Conservation (phyloP, 176 grass and related monocot genomes). For the Phoenix roebelenii region DNA sequence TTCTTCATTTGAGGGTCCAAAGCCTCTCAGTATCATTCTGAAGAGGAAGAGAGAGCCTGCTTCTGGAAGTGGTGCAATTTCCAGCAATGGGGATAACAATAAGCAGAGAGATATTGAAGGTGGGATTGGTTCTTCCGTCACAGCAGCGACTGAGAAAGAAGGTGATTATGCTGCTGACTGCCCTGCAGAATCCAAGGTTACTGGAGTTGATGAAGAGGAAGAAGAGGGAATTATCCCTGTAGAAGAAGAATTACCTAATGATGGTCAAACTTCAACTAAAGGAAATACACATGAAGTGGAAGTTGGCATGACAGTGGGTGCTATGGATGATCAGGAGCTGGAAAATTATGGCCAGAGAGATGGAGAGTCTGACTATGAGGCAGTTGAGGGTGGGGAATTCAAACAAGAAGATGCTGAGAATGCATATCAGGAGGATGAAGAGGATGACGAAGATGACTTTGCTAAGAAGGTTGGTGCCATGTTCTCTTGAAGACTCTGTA, state of each 20-base stretch:
- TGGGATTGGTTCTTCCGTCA: no score
- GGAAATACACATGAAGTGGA: conserved; percentile 2
- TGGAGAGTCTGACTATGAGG: conserved; percentile 28
- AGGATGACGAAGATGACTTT: conserved; percentile 48
- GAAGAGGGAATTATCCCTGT: conserved; percentile 21
- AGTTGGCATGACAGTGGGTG: conserved; percentile 3
- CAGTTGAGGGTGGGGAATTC: background rate
- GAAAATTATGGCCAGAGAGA: conserved; percentile 3
- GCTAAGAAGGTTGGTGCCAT: conserved; percentile 33
- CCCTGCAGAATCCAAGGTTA: background rate
- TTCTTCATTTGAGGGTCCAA: conserved; percentile 39
- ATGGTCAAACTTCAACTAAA: conserved; percentile 9
- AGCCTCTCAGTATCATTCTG: conserved; percentile 40
- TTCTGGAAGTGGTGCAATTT: conserved; percentile 5
- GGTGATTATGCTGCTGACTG: background rate
- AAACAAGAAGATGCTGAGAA: conserved; percentile 25
- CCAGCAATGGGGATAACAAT: background rate
- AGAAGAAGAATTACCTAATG: conserved; percentile 27
- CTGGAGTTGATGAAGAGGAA: conserved; percentile 14
- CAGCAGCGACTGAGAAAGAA: conserved; percentile 10
- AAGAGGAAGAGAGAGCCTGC: conserved; percentile 42
- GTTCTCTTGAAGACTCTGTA: conserved; percentile 26
- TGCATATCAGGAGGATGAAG: conserved; percentile 35
- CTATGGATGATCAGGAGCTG: conserved; percentile 19
- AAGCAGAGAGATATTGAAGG: background rate